phyloP scores from a whole-genome alignment of 208 protist genomes.

The Trypanosoma scelopori region DNA sequence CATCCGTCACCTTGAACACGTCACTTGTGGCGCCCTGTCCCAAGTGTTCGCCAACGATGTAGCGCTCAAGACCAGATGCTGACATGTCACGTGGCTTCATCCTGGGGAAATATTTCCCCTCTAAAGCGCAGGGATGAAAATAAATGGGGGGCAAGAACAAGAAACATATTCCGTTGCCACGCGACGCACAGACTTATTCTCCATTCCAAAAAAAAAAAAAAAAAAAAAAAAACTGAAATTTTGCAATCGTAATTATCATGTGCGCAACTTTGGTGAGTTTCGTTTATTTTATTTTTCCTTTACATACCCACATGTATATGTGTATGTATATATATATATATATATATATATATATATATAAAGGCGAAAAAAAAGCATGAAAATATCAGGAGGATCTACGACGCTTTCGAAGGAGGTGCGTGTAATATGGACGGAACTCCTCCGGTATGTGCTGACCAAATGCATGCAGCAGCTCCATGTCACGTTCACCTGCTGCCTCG shows the following conservation, averaged over 20 bases:
- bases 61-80: conserved; percentile 46
- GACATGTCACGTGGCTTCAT: conserved; percentile 37
- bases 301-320: conserved; percentile 9
- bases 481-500: conserved; percentile 38
- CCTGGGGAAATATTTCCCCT: background rate
- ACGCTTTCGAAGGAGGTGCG: conserved; percentile 36
- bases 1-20: conserved; percentile 68
- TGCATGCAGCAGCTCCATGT: conserved; percentile 33
- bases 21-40: conserved; percentile 68
- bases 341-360: conserved; percentile 3
- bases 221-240: too few relatives aligned
- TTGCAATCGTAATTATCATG: too few relatives aligned
- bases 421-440: conserved; percentile 62
- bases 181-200: background rate
- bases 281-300: background rate
- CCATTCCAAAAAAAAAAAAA: too few relatives aligned
- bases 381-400: background rate
- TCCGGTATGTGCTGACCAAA: conserved; percentile 82
- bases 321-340: conserved; percentile 7
- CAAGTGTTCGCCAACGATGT: conserved; percentile 65
- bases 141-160: background rate
- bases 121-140: background rate
- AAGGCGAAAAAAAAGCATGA: conserved; percentile 3
- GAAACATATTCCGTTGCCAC: background rate
- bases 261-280: too few relatives aligned